These are phyloP conservation scores for Begonia loranthoides DNA, from an alignment of 306 rosid species.

Conservation along the genomic window DNA sequence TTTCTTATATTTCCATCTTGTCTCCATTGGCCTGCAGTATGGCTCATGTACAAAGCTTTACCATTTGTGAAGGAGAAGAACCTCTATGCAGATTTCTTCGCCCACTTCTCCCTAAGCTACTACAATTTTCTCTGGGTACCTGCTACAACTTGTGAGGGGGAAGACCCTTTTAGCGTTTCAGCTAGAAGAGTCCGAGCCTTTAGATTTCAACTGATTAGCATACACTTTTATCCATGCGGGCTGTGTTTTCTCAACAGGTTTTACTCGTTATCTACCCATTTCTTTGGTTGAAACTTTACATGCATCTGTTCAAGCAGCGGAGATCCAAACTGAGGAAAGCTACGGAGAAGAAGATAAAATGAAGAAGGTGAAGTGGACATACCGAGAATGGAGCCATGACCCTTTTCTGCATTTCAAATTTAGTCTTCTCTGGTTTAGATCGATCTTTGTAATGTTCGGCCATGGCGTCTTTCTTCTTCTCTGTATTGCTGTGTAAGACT, in stretches of 20 bases:
- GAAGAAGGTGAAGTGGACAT: not conserved
- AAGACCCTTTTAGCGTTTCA: too few species aligned
- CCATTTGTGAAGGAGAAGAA: constrained; percentile 52
- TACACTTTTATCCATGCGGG: too few species aligned
- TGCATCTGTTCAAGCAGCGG: constrained; percentile 86
- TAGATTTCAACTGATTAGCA: too few species aligned
- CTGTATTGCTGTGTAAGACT: too few species aligned
- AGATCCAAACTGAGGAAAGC: constrained; percentile 48
- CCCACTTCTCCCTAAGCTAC: constrained; percentile 50
- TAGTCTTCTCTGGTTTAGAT: too few species aligned
- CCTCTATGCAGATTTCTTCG: constrained; percentile 39
- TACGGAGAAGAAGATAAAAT: constrained; percentile 35
- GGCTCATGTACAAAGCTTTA: constrained; percentile 75
- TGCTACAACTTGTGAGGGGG: constrained; percentile 4
- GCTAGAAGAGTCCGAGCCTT: too few species aligned
- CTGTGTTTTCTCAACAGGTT: constrained; percentile 57
- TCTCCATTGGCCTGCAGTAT: constrained; percentile 30
- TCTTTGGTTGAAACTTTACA: constrained; percentile 67
- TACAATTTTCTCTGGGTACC: constrained; percentile 62
- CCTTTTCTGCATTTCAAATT: too few species aligned
- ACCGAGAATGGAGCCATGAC: too few species aligned
- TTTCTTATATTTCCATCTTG: not conserved
- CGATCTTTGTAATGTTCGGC: too few species aligned
- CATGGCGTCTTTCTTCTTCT: too few species aligned
- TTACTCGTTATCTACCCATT: constrained; percentile 54